phyloP scores from a whole-genome alignment of 1,284 basidiomycete species.

The Calocybe gambosa region DNA sequence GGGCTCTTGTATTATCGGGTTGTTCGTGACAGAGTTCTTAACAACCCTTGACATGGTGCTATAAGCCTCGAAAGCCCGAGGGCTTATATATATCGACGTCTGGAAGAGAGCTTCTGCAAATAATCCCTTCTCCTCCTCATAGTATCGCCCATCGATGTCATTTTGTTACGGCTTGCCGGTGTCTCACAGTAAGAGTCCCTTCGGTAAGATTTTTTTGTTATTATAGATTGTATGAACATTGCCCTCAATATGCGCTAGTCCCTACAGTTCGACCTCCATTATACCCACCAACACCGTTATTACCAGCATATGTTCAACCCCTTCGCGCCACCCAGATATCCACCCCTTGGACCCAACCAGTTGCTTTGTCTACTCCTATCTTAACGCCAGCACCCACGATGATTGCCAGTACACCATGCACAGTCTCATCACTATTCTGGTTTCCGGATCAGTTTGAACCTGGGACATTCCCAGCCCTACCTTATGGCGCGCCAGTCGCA shows the following conservation, averaged over 20 bases:
- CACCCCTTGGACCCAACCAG: conserved; percentile 1
- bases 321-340: background rate
- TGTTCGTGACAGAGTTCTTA: too few relatives aligned
- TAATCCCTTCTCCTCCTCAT: background rate
- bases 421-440: background rate
- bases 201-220: background rate
- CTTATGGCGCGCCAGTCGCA: conserved; percentile 23
- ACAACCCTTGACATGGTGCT: too few relatives aligned
- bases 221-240: background rate
- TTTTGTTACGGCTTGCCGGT: background rate
- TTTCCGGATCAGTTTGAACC: background rate
- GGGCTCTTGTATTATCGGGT: too few relatives aligned
- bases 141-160: background rate
- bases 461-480: conserved; percentile 21
- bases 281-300: background rate
- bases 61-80: too few relatives aligned
- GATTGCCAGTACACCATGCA: background rate
- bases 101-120: too few relatives aligned
- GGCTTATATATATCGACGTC: too few relatives aligned
- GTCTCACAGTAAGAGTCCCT: background rate
- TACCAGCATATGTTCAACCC: background rate
- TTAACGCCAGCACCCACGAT: background rate
- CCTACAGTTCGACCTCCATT: background rate
- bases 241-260: background rate
- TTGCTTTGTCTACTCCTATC: background rate